phyloP scores from a whole-genome alignment of 768 basidiomycete species.

The Boletus sp. region DNA sequence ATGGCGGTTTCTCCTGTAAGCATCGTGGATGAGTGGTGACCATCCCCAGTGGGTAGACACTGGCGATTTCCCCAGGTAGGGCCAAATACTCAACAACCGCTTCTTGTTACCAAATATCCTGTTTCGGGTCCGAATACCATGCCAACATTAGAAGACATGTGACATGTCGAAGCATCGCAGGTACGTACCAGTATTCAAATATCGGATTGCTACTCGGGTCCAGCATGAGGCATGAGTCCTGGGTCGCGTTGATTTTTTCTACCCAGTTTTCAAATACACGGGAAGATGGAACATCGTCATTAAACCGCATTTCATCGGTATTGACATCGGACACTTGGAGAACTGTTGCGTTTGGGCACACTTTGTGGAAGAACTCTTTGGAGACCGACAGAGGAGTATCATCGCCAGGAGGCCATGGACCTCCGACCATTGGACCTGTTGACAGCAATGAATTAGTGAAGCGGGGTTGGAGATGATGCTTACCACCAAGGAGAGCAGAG shows the following conservation, averaged over 20 bases:
- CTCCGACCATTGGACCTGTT: constrained; percentile 44
- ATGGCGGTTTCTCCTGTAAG: constrained; percentile 32
- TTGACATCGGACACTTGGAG: constrained; percentile 32
- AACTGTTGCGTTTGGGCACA: constrained; percentile 39
- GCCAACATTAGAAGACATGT: background rate
- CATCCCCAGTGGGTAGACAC: constrained; percentile 37
- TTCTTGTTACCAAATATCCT: constrained; percentile 35
- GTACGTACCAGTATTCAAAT: constrained; percentile 38
- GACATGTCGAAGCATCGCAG: background rate
- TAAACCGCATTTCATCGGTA: constrained; percentile 29
- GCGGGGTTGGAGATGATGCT: background rate
- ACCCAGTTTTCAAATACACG: constrained; percentile 40
- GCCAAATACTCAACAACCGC: constrained; percentile 37
- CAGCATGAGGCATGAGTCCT: constrained; percentile 42
- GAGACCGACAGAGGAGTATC: constrained; percentile 35
- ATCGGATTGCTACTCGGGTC: constrained; percentile 23
- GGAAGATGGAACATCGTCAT: constrained; percentile 23
- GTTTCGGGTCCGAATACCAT: background rate
- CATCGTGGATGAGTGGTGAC: constrained; percentile 36
- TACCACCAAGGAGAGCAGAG: constrained; percentile 40
- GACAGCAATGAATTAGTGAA: background rate
- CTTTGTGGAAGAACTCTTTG: constrained; percentile 37
- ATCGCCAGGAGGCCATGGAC: constrained; percentile 33
- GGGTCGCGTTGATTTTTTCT: constrained; percentile 31
- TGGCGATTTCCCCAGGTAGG: constrained; percentile 33